These are phyloP conservation scores for Fabrea salina DNA, from an alignment of 169 alveolate genomes.

Conservation along the genomic window DNA sequence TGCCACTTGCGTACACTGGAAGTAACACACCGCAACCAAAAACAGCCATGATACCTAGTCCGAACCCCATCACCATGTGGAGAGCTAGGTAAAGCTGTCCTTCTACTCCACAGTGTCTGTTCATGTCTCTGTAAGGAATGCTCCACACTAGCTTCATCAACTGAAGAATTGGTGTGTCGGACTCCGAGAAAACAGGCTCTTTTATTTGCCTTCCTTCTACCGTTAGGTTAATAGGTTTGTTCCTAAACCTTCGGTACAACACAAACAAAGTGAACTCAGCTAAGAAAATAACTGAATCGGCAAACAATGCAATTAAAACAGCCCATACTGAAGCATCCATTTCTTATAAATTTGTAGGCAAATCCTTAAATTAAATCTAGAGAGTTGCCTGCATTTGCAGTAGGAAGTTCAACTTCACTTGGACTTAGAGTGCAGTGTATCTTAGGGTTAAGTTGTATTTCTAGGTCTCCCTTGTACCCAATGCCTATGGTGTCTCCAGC, in stretches of 20 bases:
- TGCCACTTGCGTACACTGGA: slow-evolving; percentile 26
- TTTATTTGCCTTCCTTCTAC: neutral
- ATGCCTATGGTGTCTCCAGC: slow-evolving; percentile 1
- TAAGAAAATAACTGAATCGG: slow-evolving; percentile 6
- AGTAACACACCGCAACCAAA: slow-evolving; percentile 1
- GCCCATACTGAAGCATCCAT: slow-evolving; percentile 32
- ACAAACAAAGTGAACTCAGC: neutral
- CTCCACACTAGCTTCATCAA: slow-evolving; percentile 15
- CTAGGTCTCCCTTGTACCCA: neutral
- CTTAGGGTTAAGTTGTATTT: slow-evolving; percentile 13
- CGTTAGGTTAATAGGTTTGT: slow-evolving; percentile 17
- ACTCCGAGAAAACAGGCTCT: slow-evolving; percentile 30
- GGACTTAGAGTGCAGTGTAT: neutral
- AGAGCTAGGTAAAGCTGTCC: slow-evolving; percentile 29
- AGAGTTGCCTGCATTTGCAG: too few relatives aligned
- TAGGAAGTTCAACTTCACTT: neutral
- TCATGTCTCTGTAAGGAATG: slow-evolving; percentile 12
- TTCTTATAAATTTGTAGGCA: too few relatives aligned
- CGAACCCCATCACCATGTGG: neutral
- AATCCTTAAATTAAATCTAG: too few relatives aligned
- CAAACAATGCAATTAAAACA: neutral
- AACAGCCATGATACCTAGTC: neutral
- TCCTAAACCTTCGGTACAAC: slow-evolving; percentile 1
- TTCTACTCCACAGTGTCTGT: slow-evolving; percentile 22
- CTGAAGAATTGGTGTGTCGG: slow-evolving; percentile 8